Evolutionary conservation across 2,329 filamentous ascomycete genomes (phyloP), one percentile per base, ranked within the genome.

Genomic region (Didymella sp.): DNA sequence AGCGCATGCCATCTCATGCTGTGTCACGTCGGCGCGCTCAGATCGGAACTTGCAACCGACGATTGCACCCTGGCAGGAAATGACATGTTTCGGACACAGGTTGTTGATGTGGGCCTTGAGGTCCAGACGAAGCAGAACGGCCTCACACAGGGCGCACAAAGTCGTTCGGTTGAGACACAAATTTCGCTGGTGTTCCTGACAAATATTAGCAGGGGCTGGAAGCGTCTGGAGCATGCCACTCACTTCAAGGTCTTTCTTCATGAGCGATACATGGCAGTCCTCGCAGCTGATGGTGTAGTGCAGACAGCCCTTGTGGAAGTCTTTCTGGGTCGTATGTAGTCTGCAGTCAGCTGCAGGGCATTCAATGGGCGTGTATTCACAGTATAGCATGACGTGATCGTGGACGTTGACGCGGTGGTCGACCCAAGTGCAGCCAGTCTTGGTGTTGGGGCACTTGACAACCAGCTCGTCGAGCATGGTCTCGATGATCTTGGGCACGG

Each of bases 381-480:
- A 88, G 66, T 88, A 86, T 60, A 84, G 82, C 67, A 84, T 80
- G 47, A 87, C 80, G 68, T 88, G 86, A 56, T 83, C 79, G 69
- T 84, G 80, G 45, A 87, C 78, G 64, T 85, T 82, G 38, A 81
- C 82, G 44, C 86, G 78, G 50, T 85, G 81, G 44, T 85, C 71
- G 25, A 81, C 72, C 62, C 82, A 80, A 37, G 73, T 68, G 73
- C 86, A 88, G 6, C 85, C 86, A 11, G 81, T 78, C 21, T 73
- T 72, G n/a, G 69, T 72, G 58, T 83, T 84, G 0, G 85, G 85
- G 68, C 86, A 88, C 58, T 80, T 82, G 53, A 87, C 85, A 17
- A 80, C 71, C 35, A 88, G 78, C 58, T 87, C 86, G 63, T 87
- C 83, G 58, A 86, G 81, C 79, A 88, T 87, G 56, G 84, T 85